phyloP scores from a whole-genome alignment of 495 filamentous ascomycete genomes.

The Daldinia decipiens region DNA sequence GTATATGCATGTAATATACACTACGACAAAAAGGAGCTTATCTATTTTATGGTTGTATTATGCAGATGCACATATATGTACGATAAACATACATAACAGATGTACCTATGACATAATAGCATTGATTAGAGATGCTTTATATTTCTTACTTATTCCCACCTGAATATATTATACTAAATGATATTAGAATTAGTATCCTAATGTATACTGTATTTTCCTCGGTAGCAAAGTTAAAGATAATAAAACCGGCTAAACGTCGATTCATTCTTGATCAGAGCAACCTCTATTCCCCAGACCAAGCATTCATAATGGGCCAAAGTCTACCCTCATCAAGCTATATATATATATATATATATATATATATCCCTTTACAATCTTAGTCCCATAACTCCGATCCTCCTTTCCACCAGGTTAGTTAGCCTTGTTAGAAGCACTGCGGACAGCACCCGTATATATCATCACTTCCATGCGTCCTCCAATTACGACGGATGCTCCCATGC shows the following conservation, averaged over 20 bases:
- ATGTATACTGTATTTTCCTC: not conserved
- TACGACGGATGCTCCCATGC: constrained; percentile 57
- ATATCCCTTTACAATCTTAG: not conserved
- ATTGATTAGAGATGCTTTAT: too few species aligned
- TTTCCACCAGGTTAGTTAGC: constrained; percentile 21
- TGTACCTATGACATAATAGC: constrained; percentile 7
- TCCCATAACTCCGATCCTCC: constrained; percentile 21
- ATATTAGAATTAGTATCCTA: too few species aligned
- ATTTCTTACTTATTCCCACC: too few species aligned
- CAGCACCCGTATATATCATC: constrained; percentile 40
- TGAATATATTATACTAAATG: too few species aligned
- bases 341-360: too few species aligned
- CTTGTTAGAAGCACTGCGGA: constrained; percentile 20
- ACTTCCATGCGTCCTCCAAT: constrained; percentile 53
- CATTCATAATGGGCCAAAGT: not conserved
- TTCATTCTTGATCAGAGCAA: not conserved
- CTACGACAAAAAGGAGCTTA: not conserved
- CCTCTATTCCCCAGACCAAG: not conserved
- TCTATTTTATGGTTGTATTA: constrained; percentile 1
- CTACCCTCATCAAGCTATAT: not conserved
- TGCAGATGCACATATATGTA: constrained; percentile 1
- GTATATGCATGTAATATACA: constrained; percentile 2
- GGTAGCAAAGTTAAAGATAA: not conserved
- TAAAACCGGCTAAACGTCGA: too few species aligned
- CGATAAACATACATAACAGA: too few species aligned